Percentiles rank a stretch among this genome's conserved stretches.
These are phyloP conservation scores for Helianthus tuberosus DNA, from an alignment of 129 eudicot genomes.

Conservation along the genomic window DNA sequence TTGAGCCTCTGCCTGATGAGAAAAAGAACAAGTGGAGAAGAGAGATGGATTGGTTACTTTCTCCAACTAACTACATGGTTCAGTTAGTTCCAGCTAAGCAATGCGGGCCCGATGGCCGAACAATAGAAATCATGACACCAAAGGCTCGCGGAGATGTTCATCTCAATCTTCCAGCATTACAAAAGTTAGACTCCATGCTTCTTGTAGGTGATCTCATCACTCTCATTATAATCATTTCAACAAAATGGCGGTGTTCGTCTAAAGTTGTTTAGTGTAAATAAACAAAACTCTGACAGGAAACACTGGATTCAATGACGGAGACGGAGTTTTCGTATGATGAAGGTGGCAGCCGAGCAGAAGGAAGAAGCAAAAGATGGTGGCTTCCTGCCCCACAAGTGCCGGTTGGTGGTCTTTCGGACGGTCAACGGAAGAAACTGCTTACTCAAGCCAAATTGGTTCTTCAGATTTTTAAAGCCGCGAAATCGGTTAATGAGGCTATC, in stretches of 20 bases:
- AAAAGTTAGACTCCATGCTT: constrained; percentile 91
- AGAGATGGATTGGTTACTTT: constrained; percentile 95
- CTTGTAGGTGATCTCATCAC: constrained; percentile 64
- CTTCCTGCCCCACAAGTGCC: constrained; percentile 92
- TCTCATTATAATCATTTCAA: neutral
- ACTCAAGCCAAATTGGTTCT: constrained; percentile 65
- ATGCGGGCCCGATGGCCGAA: constrained; percentile 61
- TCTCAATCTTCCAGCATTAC: constrained; percentile 84
- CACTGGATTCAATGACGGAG: constrained; percentile 68
- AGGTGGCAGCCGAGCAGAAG: constrained; percentile 88
- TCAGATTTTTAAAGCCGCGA: constrained; percentile 93
- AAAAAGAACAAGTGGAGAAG: constrained; percentile 70
- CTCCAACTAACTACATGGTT: constrained; percentile 90
- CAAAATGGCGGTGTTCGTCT: constrained; percentile 14
- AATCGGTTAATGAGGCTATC: constrained; percentile 70
- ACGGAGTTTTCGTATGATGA: constrained; percentile 92
- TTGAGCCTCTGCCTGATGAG: constrained; percentile 83
- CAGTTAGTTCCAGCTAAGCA: constrained; percentile 95
- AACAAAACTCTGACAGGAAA: constrained; percentile 50
- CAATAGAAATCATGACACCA: constrained; percentile 92
- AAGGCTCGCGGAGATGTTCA: constrained; percentile 86
- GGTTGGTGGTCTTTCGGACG: constrained; percentile 69
- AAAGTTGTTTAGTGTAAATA: constrained; percentile 19
- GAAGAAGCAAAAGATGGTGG: constrained; percentile 95
- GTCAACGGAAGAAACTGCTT: constrained; percentile 62